Evolutionary conservation across 768 basidiomycete genomes (phyloP).

Genomic region (Exidia glandulosa): DNA sequence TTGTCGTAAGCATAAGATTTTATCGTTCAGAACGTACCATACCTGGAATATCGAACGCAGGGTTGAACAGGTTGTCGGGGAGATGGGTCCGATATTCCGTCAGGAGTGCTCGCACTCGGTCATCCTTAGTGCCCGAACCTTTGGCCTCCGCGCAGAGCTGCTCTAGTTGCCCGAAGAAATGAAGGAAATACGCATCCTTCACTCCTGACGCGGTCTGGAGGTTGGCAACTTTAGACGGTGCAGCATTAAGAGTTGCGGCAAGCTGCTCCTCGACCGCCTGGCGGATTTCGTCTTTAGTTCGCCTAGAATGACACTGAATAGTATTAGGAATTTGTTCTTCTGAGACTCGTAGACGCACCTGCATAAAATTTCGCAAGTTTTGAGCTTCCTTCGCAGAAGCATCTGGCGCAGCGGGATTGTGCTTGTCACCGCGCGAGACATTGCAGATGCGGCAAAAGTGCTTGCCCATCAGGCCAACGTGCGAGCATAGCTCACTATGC

Average conservation of each 20-base stretch:
- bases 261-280: background rate
- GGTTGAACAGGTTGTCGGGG: background rate
- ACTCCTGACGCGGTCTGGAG: slow-evolving; percentile 19
- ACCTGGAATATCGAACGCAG: background rate
- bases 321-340: no score
- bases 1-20: no score
- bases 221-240: background rate
- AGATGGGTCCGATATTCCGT: background rate
- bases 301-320: background rate
- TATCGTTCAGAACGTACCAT: background rate
- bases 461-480: slow-evolving; percentile 21
- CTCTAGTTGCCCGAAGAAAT: slow-evolving; percentile 16
- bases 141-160: background rate
- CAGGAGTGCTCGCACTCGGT: background rate
- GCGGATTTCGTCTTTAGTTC: background rate
- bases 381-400: background rate
- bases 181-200: slow-evolving; percentile 23
- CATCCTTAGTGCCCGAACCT: background rate
- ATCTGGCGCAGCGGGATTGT: background rate
- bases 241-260: background rate
- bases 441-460: slow-evolving; percentile 26
- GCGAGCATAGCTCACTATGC: slow-evolving; percentile 8
- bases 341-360: background rate
- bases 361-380: background rate
- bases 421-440: slow-evolving; percentile 12